Evolutionary conservation across 2,329 filamentous ascomycete species (phyloP), one percentile per base, ranked within the genome.

Genomic region (Dothistroma pini): DNA sequence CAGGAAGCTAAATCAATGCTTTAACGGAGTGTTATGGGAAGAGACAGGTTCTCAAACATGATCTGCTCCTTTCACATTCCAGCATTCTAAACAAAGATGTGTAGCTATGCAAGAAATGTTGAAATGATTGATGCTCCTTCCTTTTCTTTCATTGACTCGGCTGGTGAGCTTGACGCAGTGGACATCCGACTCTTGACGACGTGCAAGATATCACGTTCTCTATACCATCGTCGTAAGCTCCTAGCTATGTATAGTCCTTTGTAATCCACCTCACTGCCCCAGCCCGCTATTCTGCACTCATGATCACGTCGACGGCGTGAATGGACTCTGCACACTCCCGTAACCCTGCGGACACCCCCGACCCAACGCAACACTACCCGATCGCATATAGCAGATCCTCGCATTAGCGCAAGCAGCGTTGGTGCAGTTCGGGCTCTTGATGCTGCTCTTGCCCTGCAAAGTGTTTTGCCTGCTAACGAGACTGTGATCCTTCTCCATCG

Each of bases 321-420:
- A 79, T 4, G 74, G 62, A 47, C 75, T 77, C 66, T 79, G 77
- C 34, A 79, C 76, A 54, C 76, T 78, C 2, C 72, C 74, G 65
- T 77, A 78, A 61, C 83, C 83, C 65, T 82, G 81, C 2, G 79
- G 77, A 72, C 84, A 86, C 57, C 76, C 70, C 57, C 71, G 75
- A 0, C 83, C 83, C 54, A 86, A 66, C 0, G 80, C 78, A 22
- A 77, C 78, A 67, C 81, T 85, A 2, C 82, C 84, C 71, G 79
- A 81, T 41, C 84, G 73, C 75, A 86, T 86, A 67, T 86, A 86
- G 64, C 84, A 86, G 16, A 85, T 74, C 74, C 84, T 85, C 1
- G 83, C 83, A 52, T 73, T 68, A 2, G 79, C 78, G 69, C 84
- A 86, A 2, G 75, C 81, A 35, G 71, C 71, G 62, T 71, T 83